These are phyloP conservation scores for Rhizophagus clarus DNA, from an alignment of 192 early-diverging fungal genomes.

Conservation along the genomic window DNA sequence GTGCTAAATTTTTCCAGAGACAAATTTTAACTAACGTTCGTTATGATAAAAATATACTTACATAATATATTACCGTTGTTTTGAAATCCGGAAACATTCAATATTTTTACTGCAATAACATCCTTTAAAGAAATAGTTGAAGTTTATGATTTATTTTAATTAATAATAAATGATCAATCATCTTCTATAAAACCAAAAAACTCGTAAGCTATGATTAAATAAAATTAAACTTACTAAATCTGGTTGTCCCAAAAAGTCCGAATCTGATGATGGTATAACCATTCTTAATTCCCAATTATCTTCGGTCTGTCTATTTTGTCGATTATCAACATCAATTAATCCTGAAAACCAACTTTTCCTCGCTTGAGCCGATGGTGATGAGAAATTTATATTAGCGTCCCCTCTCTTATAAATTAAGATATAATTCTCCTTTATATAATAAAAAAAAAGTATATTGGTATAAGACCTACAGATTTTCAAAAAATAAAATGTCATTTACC, in stretches of 20 bases:
- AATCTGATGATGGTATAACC: slow-evolving; percentile 9
- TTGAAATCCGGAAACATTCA: slow-evolving; percentile 14
- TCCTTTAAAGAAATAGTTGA: neutral
- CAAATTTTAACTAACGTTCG: too few relatives aligned
- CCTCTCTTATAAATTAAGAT: slow-evolving; percentile 18
- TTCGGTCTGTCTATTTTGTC: neutral
- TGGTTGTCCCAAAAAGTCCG: neutral
- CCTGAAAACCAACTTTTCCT: neutral
- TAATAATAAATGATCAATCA: neutral
- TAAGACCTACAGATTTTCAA: neutral
- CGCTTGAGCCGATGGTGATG: neutral
- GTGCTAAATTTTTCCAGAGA: too few relatives aligned
- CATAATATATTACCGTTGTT: slow-evolving; percentile 14
- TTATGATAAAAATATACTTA: neutral
- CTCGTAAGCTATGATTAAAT: too few relatives aligned
- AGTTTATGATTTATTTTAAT: neutral
- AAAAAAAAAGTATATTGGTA: neutral
- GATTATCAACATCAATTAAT: neutral
- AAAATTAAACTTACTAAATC: slow-evolving; percentile 6
- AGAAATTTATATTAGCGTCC: neutral
- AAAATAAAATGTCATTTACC: slow-evolving; percentile 6
- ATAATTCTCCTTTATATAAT: slow-evolving; percentile 4
- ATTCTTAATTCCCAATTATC: slow-evolving; percentile 19
- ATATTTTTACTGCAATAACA: slow-evolving; percentile 21
- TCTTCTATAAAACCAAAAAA: too few relatives aligned